Evolutionary conservation across 805 yeast genomes (phyloP), one percentile per base, ranked within the genome.

Genomic region (Soucietia sequanensis): DNA sequence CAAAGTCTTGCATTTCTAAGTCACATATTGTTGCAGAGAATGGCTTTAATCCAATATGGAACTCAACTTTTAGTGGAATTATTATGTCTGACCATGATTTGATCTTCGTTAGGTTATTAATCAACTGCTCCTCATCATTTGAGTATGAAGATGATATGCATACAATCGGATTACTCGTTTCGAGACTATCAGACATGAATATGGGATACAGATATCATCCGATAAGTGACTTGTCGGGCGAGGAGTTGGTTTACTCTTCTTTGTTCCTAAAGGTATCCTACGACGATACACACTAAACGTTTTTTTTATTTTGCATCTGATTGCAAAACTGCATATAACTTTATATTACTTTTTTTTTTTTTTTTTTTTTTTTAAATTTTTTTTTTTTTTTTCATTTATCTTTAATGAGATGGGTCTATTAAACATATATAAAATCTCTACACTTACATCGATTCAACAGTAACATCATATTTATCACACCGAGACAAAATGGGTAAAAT

Each of bases 1-100:
- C 27, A 23, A 41, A 15, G 30, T 33, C 44, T 4, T 42, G 50
- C 31, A 37, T 50, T 13, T 32, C 39, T 25, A 42, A 33, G 4
- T 56, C 67, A 2, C 33, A 36, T 3, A 47, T 54, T 3, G 72
- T 83, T 1, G 52, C 56, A 5, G 79, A 77, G 32, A 89, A 90
- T 58, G 97, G 97, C 0, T 87, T 86, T 60, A 88, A 85, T 51
- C 97, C 97, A 0, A 59, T 72, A 5, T 91, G 97, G 97, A 77
- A 81, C 42, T 70, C 73, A 32, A 55, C 52, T 4, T 71, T 80
- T 41, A 42, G 54, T n/a, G 70, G 81, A 2, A 45, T 68, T 5
- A 54, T 58, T 4, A 55, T 70, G 6, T 55, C 63, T 28, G 47
- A 48, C 5, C 58, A 65, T 35, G 70, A 75, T 5, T 63, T 84